Percentiles rank a stretch among this genome's conserved stretches.
These are phyloP conservation scores for Marchantia paleacea DNA, from an alignment of 225 moss, liverwort and hornwort species.

Conservation along the genomic window DNA sequence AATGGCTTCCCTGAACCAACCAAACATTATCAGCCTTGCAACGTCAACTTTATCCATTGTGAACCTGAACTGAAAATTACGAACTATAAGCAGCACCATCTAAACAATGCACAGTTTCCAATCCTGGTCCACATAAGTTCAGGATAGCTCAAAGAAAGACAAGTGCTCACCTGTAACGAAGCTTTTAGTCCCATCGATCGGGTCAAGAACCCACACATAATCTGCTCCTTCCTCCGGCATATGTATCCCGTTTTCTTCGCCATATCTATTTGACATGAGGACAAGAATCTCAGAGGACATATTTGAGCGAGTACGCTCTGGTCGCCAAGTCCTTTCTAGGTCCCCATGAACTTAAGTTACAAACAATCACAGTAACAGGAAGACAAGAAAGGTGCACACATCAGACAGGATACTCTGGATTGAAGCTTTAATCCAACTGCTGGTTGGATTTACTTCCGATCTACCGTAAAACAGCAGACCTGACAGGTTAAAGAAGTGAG, in stretches of 20 bases:
- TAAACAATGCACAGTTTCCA: not conserved
- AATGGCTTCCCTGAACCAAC: constrained; percentile 74
- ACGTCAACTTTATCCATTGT: not conserved
- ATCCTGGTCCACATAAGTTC: too few relatives aligned
- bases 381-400: too few relatives aligned
- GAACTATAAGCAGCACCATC: not conserved
- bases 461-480: too few relatives aligned
- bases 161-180: constrained; percentile 80
- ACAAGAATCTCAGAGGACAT: not conserved
- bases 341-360: too few relatives aligned
- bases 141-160: not conserved
- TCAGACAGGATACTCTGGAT: too few relatives aligned
- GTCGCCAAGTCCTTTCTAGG: too few relatives aligned
- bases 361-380: too few relatives aligned
- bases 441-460: too few relatives aligned
- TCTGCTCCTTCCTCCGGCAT: constrained; percentile 86
- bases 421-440: too few relatives aligned
- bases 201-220: constrained; percentile 97
- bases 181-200: constrained; percentile 99
- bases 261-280: constrained; percentile 55
- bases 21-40: not conserved
- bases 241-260: constrained; percentile 86
- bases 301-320: too few relatives aligned
- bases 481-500: not conserved
- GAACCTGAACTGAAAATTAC: not conserved